phyloP scores from a whole-genome alignment of 805 yeast species.

The Maudiozyma turicensis region DNA sequence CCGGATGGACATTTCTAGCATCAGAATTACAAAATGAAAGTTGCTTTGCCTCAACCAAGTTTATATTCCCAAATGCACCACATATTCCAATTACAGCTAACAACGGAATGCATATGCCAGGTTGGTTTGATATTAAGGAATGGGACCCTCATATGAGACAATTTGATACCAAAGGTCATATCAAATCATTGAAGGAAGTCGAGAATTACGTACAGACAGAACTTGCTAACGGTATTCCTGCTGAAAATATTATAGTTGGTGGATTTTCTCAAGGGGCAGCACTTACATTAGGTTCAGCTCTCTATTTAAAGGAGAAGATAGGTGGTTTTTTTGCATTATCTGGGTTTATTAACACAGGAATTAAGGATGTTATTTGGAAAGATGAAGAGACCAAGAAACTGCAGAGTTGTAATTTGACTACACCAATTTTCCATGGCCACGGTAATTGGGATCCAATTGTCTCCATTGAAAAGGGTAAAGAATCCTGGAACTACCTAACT shows the following conservation, averaged over 20 bases:
- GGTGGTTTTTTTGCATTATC: constrained; percentile 75
- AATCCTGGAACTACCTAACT: constrained; percentile 37
- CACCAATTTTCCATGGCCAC: constrained; percentile 84
- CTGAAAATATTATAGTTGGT: constrained; percentile 72
- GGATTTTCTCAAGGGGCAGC: constrained; percentile 97
- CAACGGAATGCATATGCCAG: constrained; percentile 60
- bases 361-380: constrained; percentile 5
- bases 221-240: constrained; percentile 42
- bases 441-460: constrained; percentile 73
- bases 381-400: not conserved
- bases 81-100: constrained; percentile 55
- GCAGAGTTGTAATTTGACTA: constrained; percentile 39
- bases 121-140: constrained; percentile 75
- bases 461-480: constrained; percentile 19
- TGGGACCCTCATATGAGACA: constrained; percentile 37
- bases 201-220: constrained; percentile 43
- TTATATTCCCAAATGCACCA: constrained; percentile 91
- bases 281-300: constrained; percentile 51
- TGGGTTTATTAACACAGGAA: constrained; percentile 42
- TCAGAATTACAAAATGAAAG: constrained; percentile 41
- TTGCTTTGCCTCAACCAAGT: constrained; percentile 48
- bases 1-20: constrained; percentile 82
- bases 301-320: constrained; percentile 46
- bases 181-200: constrained; percentile 33
- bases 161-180: constrained; percentile 46